Base-by-base conservation (phyloP, 176 grass and related monocot species). In the Avena sativa region DNA sequence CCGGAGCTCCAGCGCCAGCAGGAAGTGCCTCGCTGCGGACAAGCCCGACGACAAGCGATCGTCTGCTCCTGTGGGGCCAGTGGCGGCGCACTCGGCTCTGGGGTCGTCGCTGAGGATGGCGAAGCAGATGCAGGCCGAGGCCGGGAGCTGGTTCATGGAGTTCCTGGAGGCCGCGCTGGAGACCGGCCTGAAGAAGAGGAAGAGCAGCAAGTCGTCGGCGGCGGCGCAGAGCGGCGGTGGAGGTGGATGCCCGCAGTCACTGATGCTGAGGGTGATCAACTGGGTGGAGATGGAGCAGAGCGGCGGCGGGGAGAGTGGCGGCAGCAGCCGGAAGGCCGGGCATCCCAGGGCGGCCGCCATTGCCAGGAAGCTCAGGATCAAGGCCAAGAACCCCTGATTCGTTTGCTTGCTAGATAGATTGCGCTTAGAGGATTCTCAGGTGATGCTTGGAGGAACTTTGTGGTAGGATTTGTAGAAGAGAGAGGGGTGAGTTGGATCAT, bases 241-340 rank as follows among this genome's bases (percentile, higher is more conserved):
- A 49, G 59, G 82, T 19, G 62, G 60, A 57, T 94, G 97, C 80
- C 90, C 92, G 32, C 97, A 99, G 83, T 94, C 94, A 5, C 77
- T 94, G 71, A 87, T 99, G 83, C 79, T 94, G 12, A 49, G 87
- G 47, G 90, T 96, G 50, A 90, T 99, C 88, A 99, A 99, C 85
- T 99, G 97, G 94, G 76, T 99, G 48, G 94, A 96, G 80, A 89
- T 99, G 90, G 97, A 99, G 74, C 93, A 98, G 78, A 92, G 89
- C 32, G 74, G 61, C 25, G 74, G 61, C 23, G 77, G 74, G n/a
- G 68, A 57, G 11, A 50, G 51, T 59, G 78, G 46, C 9, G 1
- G 78, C 38, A 28, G 55, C 59, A 79, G 83, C 56, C 88, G 85
- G 86, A 94, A 55, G 78, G 30, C 76, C 17, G 76, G 66, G n/a